A percentile compares a stretch with the other conserved stretches of the same genome.
phyloP scores from a whole-genome alignment of 169 alveolate species.

The Perkinsus olseni region DNA sequence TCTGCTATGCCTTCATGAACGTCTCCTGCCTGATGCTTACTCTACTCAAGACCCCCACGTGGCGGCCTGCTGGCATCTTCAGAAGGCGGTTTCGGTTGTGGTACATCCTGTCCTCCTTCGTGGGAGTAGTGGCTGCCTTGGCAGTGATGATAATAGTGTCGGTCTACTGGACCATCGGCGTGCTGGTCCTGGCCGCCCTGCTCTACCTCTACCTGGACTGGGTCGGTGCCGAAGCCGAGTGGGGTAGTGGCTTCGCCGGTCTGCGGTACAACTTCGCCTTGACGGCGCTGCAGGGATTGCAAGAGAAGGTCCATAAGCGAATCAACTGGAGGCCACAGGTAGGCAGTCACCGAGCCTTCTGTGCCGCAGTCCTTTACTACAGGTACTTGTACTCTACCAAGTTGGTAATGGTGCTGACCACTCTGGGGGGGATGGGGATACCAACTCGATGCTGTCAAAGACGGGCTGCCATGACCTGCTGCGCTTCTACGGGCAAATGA shows the following conservation, averaged over 20 bases:
- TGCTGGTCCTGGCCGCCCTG: background rate
- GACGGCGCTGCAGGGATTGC: slow-evolving; percentile 18
- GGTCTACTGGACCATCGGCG: slow-evolving; percentile 7
- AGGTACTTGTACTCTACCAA: slow-evolving; percentile 16
- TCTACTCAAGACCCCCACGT: slow-evolving; percentile 25
- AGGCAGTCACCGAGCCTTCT: background rate
- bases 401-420: slow-evolving; percentile 8
- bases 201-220: slow-evolving; percentile 8
- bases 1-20: slow-evolving; percentile 27
- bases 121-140: slow-evolving; percentile 14
- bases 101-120: slow-evolving; percentile 22
- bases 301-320: background rate
- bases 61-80: slow-evolving; percentile 34
- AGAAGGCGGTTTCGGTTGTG: slow-evolving; percentile 22
- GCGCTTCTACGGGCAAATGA: slow-evolving; percentile 18
- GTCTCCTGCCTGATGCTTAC: slow-evolving; percentile 28
- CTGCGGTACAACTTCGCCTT: slow-evolving; percentile 27
- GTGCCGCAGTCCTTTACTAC: background rate
- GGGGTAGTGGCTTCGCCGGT: slow-evolving; percentile 40
- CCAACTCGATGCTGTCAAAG: background rate
- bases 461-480: slow-evolving; percentile 21
- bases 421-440: background rate
- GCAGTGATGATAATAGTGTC: slow-evolving; percentile 7
- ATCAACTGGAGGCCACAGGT: slow-evolving; percentile 4
- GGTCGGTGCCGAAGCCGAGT: slow-evolving; percentile 12